phyloP scores from a whole-genome alignment of 495 filamentous ascomycete genomes.

The Xylaria curta region DNA sequence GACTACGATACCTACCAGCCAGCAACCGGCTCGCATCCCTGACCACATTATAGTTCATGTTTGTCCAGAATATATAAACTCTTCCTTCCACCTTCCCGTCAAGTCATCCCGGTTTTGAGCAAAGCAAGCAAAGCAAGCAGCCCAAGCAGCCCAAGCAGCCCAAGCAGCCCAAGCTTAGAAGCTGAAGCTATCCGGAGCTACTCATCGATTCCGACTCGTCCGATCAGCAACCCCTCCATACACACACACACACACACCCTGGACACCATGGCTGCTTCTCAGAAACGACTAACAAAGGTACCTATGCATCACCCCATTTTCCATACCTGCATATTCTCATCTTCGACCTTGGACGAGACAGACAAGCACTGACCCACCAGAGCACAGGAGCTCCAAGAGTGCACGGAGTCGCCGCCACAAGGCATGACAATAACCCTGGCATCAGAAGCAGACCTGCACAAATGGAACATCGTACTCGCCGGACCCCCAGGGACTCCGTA shows the following conservation, averaged over 20 bases:
- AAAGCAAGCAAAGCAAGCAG: not conserved
- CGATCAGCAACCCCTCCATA: constrained; percentile 5
- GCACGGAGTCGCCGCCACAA: constrained; percentile 65
- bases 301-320: constrained; percentile 1
- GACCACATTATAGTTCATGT: not conserved
- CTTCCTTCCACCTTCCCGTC: not conserved
- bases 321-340: not conserved
- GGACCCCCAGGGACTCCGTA: constrained; percentile 77
- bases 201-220: not conserved
- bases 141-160: too few species aligned
- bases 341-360: too few species aligned
- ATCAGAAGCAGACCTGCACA: constrained; percentile 77
- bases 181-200: constrained; percentile 7
- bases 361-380: not conserved
- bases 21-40: not conserved
- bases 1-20: not conserved
- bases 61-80: not conserved
- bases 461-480: constrained; percentile 81
- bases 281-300: constrained; percentile 51
- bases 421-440: constrained; percentile 71
- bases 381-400: constrained; percentile 73
- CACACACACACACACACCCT: too few species aligned
- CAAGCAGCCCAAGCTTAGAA: not conserved
- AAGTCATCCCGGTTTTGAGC: not conserved
- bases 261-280: constrained; percentile 41